Base-by-base conservation (phyloP, 1,284 basidiomycete genomes). In the Moesziomyces sp. region DNA sequence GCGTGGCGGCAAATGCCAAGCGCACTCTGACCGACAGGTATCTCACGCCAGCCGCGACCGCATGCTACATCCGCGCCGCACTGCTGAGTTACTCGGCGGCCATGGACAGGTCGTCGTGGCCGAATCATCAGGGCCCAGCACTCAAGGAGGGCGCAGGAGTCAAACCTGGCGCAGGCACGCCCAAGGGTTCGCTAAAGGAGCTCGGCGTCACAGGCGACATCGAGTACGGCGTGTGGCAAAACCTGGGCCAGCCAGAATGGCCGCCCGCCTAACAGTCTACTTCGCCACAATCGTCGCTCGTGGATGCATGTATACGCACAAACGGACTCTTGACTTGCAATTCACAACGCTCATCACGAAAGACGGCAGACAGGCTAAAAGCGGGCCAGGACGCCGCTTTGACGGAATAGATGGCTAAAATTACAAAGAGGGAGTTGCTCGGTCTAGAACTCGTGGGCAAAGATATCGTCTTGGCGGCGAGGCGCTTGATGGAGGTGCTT, bases 231-330 rank as follows among this genome's bases (percentile, higher is more conserved):
- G 68, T 75, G 7, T 79, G 77, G 77, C 19, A 10, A 5, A 64
- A 71, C 35, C 55, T 78, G 40, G 76, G 74, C 16, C 57, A 55
- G 52, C 76, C 76, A 1, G 66, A 76, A 24, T 78, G 76, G 76
- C 73, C 75, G 19, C 76, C 74, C 9, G 18, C 52, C 26, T 63
- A 40, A 52, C 23, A 19, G 24, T 19, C 10, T 8, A 5, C 7
- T 16, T 46, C 47, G 5, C 46, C 35, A 26, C 30, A 13, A 34
- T 13, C 30, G 11, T 28, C 11, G 30, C 30, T 34, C 30, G 2
- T 34, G 30, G 6, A 34, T 34, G 3, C 8, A 34, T 11, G 30
- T 11, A 34, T 11, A 34, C 30, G 1, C 30, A 34, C 30, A 34
- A 34, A 34, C 30, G 30, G 30, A 34, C 30, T 34, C 13, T 34